Evolutionary conservation across 2,329 filamentous ascomycete species (phyloP).

Genomic region (Penicillium rolfsii): DNA sequence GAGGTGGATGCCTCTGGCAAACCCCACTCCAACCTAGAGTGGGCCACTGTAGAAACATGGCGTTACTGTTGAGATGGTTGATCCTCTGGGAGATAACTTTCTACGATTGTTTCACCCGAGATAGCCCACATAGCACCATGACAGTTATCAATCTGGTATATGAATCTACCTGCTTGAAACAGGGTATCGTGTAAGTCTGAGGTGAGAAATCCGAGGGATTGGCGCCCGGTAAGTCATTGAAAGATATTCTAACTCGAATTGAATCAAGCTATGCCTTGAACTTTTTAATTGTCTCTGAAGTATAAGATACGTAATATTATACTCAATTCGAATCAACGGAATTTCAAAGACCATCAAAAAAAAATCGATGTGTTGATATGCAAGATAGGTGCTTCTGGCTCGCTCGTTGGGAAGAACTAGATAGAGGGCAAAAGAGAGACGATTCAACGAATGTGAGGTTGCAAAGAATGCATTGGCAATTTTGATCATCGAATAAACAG

Average conservation of each 20-base stretch:
- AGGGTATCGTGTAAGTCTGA: not conserved
- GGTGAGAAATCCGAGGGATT: not conserved
- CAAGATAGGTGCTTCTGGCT: no score
- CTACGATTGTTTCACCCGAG: not conserved
- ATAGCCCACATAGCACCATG: not conserved
- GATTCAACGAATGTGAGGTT: no score
- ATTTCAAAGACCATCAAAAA: not conserved
- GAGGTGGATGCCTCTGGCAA: not conserved
- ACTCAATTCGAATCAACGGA: not conserved
- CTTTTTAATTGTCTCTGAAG: not conserved
- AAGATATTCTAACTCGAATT: not conserved
- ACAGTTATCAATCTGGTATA: not conserved
- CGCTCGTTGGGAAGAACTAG: no score
- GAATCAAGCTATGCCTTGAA: not conserved
- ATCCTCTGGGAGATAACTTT: not conserved
- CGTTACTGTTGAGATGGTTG: not conserved
- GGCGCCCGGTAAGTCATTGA: not conserved
- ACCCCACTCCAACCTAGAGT: not conserved
- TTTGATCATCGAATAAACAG: no score
- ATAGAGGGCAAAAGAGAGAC: no score
- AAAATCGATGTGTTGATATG: not conserved
- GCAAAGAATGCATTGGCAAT: no score
- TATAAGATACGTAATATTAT: not conserved
- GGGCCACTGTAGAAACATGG: not conserved
- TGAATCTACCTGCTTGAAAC: not conserved